Base-by-base conservation (phyloP, 257 asterid species). In the Solanum habrochaites region DNA sequence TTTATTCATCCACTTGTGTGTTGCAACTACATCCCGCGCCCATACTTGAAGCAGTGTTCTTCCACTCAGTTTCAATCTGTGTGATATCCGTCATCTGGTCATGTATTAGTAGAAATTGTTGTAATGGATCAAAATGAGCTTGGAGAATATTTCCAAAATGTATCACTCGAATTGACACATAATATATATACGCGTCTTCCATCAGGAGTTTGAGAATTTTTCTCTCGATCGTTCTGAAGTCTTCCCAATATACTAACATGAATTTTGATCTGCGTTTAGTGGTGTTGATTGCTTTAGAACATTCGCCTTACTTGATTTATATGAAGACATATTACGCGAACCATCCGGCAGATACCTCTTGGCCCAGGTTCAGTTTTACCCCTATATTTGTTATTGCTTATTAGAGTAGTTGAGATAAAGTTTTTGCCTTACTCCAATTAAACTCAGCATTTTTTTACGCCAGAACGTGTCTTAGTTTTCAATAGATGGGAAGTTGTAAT, bases 261-360 rank as follows among this genome's bases (percentile, higher is more conserved):
- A 47, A 5, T 52, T 80, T 49, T 20, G 43, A 49, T 81, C 7
- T 49, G 69, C 69, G 18, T 43, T 42, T 77, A 96, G 98, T 62
- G 98, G 98, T 66, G 94, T 91, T 83, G 99, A 96, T 56, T 96
- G 94, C 90, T 96, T 96, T 80, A 96, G 96, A 94, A 77, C 96
- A 85, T 96, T 96, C 88, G 90, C 93, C 86, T 92, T 94, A 11
- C 98, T 96, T 8, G 98, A 96, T 92, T 97, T 89, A 92, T 89
- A 56, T 60, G 88, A 82, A 92, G 89, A 88, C 83, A 88, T 82
- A 18, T 56, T 18, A 91, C 94, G 74, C 43, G n/a, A n/a, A 47
- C 85, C 67, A 47, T 80, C 97, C 98, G 98, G 88, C 96, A 42
- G 93, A 95, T 90, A 95, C 98, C 77, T 95, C 99, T 21, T 91